A percentile compares a stretch with the other conserved stretches of the same genome.
Conservation (phyloP, 306 rosid genomes). For the Trichosanthes cucumerina region DNA sequence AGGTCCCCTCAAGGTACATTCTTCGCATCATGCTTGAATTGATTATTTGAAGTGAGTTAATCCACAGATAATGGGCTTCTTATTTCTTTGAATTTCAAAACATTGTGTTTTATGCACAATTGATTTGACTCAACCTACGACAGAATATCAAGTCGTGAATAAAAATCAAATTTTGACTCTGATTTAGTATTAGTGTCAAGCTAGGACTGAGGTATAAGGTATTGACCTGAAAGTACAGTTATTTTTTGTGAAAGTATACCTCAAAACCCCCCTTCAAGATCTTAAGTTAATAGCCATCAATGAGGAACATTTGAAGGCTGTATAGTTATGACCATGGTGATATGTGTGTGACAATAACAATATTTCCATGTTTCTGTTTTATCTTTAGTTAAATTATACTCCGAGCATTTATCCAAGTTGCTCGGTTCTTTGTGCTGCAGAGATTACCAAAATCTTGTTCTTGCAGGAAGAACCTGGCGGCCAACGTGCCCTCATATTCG, state of each 20-base stretch:
- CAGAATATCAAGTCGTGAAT: background rate
- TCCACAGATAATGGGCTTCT: background rate
- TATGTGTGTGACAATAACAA: background rate
- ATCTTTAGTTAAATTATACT: background rate
- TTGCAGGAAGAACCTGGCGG: constrained; percentile 98
- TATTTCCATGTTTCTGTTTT: background rate
- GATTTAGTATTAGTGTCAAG: background rate
- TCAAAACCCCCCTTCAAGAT: background rate
- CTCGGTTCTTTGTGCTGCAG: background rate
- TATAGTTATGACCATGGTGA: background rate
- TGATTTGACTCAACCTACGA: background rate
- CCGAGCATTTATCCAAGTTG: background rate
- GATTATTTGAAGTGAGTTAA: background rate
- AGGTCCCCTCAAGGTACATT: constrained; percentile 78
- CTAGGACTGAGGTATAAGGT: background rate
- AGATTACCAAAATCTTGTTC: background rate
- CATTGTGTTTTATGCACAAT: background rate
- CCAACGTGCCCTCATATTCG: constrained; percentile 90
- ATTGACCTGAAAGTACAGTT: background rate
- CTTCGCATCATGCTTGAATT: background rate
- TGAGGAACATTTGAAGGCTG: background rate
- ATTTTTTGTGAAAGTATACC: background rate
- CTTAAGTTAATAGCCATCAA: background rate
- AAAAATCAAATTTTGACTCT: background rate
- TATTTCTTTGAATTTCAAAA: background rate